Evolutionary conservation across 2,329 filamentous ascomycete genomes (phyloP).

Genomic region (Metarhizium robertsii): DNA sequence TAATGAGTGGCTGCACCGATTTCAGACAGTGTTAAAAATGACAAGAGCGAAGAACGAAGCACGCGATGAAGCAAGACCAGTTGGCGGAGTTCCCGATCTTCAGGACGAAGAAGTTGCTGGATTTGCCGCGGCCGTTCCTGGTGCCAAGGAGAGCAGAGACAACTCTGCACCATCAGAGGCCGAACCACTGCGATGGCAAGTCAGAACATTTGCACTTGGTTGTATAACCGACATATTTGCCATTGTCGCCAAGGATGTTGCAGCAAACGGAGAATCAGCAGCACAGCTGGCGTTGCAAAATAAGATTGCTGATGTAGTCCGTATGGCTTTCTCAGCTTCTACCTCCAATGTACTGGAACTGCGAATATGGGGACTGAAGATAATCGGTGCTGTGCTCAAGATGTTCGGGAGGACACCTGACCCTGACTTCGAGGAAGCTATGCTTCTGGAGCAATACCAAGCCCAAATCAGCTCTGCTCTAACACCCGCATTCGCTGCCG

Average conservation of each 20-base stretch:
- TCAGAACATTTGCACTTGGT: constrained; percentile 85
- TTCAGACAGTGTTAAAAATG: constrained; percentile 82
- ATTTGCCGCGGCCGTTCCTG: constrained; percentile 69
- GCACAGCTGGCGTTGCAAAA: constrained; percentile 73
- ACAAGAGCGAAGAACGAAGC: constrained; percentile 60
- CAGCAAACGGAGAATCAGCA: constrained; percentile 66
- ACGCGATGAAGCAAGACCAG: constrained; percentile 32
- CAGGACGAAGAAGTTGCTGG: constrained; percentile 96
- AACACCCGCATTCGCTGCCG: constrained; percentile 89
- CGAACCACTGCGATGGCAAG: constrained; percentile 90
- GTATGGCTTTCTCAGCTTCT: constrained; percentile 94
- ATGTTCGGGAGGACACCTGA: constrained; percentile 95
- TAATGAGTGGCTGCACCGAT: constrained; percentile 76
- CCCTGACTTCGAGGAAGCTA: constrained; percentile 95
- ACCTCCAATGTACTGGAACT: constrained; percentile 88
- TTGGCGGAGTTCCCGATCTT: constrained; percentile 58
- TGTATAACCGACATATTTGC: constrained; percentile 76
- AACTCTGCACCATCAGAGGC: constrained; percentile 50
- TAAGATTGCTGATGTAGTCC: constrained; percentile 82
- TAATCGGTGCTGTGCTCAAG: constrained; percentile 87
- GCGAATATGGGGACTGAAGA: constrained; percentile 82
- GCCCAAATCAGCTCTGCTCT: constrained; percentile 95
- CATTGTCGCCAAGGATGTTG: constrained; percentile 68
- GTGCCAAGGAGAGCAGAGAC: constrained; percentile 43
- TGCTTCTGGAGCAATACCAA: constrained; percentile 94